Evolutionary conservation across 345 rosid genomes (phyloP), one percentile per base, ranked within the genome.

Genomic region (Arabis alpina): DNA sequence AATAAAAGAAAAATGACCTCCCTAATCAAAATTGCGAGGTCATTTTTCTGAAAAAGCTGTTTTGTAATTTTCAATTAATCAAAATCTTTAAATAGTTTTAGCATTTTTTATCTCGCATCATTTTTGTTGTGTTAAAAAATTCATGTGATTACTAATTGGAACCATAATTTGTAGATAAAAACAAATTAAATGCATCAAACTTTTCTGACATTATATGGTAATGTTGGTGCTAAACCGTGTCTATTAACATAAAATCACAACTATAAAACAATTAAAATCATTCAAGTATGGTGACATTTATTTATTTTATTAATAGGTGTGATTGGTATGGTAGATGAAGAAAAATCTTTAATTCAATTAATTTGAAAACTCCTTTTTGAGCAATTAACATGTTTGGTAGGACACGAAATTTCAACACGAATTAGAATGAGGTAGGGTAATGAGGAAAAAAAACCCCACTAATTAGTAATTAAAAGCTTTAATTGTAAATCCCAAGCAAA

Each of bases 381-480:
- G 58, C 36, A 64, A 13, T 36, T 51, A 39, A 45, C 36, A 34
- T 37, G 25, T 39, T 65, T 50, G 59, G 70, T 53, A 41, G 4
- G 61, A 61, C 66, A 37, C 23, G 37, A 32, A 32, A 32, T 5
- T 19, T 32, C 37, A 5, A 51, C 59, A 51, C 42, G 6, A 61
- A 61, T 64, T 23, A 62, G 28, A 61, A 12, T 45, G 42, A 9
- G n/a, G 36, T 40, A 32, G 30, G 15, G 14, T 37, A 36, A 1
- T 5, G 1, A 7, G 30, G 49, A 8, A 2, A 8, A 42, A 12
- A 40, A 8, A 42, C 3, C 3, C 53, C 30, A 4, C 30, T 28
- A 28, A 4, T 28, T 28, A 62, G 4, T 10, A 45, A 62, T 3
- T 16, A 49, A 0, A 64, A 3, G 23, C 3, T 44, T 43, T 0